phyloP scores from a whole-genome alignment of 2,329 filamentous ascomycete genomes.

The Aspergillus hortae region DNA sequence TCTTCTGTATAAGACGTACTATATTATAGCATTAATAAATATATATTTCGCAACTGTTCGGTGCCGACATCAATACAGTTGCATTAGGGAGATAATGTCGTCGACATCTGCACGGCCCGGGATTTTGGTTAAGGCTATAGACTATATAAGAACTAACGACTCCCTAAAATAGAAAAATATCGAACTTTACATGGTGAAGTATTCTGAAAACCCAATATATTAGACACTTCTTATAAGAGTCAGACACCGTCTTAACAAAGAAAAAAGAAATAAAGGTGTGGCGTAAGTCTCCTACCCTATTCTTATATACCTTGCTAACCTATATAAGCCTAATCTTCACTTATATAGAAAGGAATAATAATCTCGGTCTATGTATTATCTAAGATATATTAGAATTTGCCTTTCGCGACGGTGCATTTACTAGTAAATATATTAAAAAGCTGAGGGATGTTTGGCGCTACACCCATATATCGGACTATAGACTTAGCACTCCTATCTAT shows the following conservation, averaged over 20 bases:
- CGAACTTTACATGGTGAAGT: slow-evolving; percentile 21
- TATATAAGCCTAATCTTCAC: slow-evolving; percentile 10
- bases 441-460: too few relatives aligned
- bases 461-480: too few relatives aligned
- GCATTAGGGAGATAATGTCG: slow-evolving; percentile 19
- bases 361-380: slow-evolving; percentile 16
- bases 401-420: too few relatives aligned
- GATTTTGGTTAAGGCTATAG: slow-evolving; percentile 14
- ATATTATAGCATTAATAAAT: slow-evolving; percentile 13
- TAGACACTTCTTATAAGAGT: slow-evolving; percentile 18
- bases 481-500: slow-evolving; percentile 4
- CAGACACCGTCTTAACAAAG: slow-evolving; percentile 18
- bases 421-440: too few relatives aligned
- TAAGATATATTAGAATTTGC: not conserved
- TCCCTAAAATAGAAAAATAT: slow-evolving; percentile 21
- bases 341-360: slow-evolving; percentile 17
- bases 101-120: slow-evolving; percentile 14
- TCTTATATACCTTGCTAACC: slow-evolving; percentile 8
- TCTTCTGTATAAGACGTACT: slow-evolving; percentile 6
- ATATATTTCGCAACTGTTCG: slow-evolving; percentile 12
- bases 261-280: slow-evolving; percentile 17
- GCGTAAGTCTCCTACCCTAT: slow-evolving; percentile 6
- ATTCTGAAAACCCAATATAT: slow-evolving; percentile 15
- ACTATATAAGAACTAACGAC: slow-evolving; percentile 15
- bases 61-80: slow-evolving; percentile 15